Evolutionary conservation across 2,329 filamentous ascomycete species (phyloP).

Genomic region (Domatiomyces globalis): DNA sequence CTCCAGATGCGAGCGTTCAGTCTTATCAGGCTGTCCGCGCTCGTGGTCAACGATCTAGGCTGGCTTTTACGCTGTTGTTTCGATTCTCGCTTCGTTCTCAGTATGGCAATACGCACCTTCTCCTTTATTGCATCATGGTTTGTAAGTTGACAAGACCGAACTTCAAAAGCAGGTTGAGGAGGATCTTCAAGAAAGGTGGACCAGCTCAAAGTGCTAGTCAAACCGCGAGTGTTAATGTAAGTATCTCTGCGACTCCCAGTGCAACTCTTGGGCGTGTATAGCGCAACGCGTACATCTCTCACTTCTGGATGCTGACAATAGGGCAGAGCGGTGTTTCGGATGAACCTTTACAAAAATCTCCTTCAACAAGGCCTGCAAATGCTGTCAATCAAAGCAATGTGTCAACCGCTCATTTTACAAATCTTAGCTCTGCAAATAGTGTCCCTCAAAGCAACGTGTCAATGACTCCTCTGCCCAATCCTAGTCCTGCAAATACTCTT

Average conservation of each 20-base stretch:
- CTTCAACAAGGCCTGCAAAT: too few species aligned
- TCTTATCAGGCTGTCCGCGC: background rate
- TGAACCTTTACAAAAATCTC: too few species aligned
- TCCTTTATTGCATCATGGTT: background rate
- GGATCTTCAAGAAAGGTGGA: background rate
- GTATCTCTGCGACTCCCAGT: background rate
- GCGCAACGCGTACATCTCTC: too few species aligned
- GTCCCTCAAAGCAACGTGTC: background rate
- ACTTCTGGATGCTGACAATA: too few species aligned
- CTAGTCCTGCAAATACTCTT: background rate
- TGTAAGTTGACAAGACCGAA: background rate
- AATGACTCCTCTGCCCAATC: background rate
- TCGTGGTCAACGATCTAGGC: background rate
- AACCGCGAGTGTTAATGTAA: background rate
- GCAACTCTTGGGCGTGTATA: too few species aligned
- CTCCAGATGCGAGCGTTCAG: background rate
- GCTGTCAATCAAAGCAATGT: background rate
- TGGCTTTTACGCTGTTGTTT: background rate
- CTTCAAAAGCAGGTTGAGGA: background rate
- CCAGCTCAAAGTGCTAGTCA: background rate
- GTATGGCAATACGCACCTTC: background rate
- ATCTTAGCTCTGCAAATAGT: background rate
- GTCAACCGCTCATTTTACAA: background rate
- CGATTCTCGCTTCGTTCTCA: background rate
- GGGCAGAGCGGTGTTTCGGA: too few species aligned